phyloP scores from a whole-genome alignment of 2,329 filamentous ascomycete species.

The Fusarium nygamai region DNA sequence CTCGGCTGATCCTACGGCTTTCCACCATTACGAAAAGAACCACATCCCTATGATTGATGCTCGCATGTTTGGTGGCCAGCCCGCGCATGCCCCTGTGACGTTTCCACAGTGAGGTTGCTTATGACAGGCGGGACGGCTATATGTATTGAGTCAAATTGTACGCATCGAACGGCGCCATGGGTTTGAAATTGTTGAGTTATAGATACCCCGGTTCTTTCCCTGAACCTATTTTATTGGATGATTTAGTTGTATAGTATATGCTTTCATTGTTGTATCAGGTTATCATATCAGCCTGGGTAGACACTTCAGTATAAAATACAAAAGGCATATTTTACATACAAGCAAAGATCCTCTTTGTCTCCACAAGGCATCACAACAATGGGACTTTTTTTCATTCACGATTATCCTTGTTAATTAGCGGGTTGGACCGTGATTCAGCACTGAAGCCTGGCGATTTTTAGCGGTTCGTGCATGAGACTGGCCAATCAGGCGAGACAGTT shows the following conservation, averaged over 20 bases:
- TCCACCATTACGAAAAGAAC: slow-evolving; percentile 60
- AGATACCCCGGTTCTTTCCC: slow-evolving; percentile 42
- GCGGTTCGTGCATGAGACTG: not conserved
- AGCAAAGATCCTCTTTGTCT: not conserved
- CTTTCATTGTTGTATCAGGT: not conserved
- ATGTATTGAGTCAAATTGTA: slow-evolving; percentile 24
- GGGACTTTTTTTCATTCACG: not conserved
- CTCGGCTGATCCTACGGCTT: slow-evolving; percentile 52
- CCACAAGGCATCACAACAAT: no score
- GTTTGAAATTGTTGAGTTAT: slow-evolving; percentile 37
- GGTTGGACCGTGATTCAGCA: slow-evolving; percentile 18
- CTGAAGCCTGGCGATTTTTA: slow-evolving; percentile 36
- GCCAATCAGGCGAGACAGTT: slow-evolving; percentile 17
- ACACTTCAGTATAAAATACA: not conserved
- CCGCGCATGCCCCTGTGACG: slow-evolving; percentile 34
- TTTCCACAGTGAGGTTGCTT: slow-evolving; percentile 35
- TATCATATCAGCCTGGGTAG: not conserved
- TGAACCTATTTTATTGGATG: slow-evolving; percentile 8
- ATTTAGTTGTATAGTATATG: slow-evolving; percentile 25
- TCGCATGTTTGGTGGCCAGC: slow-evolving; percentile 51
- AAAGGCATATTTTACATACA: not conserved
- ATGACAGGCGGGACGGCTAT: not conserved
- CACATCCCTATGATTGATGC: slow-evolving; percentile 59
- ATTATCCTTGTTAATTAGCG: not conserved
- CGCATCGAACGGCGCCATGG: slow-evolving; percentile 37